Evolutionary conservation across 192 early-diverging fungal genomes (phyloP).

Genomic region (Ambispora gerdemannii): DNA sequence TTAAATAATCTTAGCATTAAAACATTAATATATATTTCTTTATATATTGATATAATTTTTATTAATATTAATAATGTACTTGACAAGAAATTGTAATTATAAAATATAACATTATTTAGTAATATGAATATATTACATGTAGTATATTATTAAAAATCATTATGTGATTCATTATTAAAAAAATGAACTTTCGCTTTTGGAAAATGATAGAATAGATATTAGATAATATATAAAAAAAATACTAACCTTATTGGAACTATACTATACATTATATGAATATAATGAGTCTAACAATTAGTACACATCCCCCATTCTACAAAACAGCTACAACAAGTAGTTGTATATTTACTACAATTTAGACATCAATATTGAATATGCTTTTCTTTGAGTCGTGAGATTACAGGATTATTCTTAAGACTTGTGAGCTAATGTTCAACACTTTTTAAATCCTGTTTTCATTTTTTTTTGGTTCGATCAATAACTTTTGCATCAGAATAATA

Average conservation of each 20-base stretch:
- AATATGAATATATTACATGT: constrained; percentile 3
- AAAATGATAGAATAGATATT: background rate
- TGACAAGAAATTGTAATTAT: background rate
- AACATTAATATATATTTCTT: constrained; percentile 6
- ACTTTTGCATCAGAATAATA: background rate
- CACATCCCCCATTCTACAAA: background rate
- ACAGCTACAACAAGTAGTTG: constrained; percentile 1
- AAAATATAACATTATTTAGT: background rate
- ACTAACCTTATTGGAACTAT: background rate
- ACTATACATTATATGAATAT: background rate
- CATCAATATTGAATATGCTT: constrained; percentile 4
- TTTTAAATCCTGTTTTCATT: background rate
- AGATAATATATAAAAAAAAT: constrained; percentile 12
- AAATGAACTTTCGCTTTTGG: background rate
- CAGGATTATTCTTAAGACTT: background rate
- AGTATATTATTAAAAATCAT: background rate
- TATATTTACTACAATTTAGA: background rate
- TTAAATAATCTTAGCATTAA: background rate
- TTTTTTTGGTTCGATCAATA: constrained; percentile 12
- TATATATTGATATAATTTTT: background rate
- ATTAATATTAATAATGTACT: constrained; percentile 8
- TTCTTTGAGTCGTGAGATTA: background rate
- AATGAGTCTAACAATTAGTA: background rate
- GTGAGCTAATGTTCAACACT: background rate
- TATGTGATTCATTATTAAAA: background rate